Conservation (phyloP, 352 stramenopile species). For the Pythium phragmitis region DNA sequence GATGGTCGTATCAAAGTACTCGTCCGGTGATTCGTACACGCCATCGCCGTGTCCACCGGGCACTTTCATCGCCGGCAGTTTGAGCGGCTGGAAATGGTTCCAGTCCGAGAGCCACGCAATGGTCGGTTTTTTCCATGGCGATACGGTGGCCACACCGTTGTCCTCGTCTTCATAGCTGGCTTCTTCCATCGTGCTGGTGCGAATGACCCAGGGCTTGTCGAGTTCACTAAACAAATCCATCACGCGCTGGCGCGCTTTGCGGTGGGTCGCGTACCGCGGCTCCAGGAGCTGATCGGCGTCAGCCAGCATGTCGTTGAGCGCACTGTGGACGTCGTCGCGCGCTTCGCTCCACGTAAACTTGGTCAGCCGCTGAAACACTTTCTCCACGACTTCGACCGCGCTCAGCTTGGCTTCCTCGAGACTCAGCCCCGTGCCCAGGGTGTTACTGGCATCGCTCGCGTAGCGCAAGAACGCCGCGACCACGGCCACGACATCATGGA, state of each 20-base stretch:
- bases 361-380: constrained; percentile 39
- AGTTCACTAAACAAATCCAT: constrained; percentile 52
- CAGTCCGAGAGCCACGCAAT: constrained; percentile 72
- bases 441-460: constrained; percentile 14
- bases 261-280: constrained; percentile 46
- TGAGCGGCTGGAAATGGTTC: constrained; percentile 66
- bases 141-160: constrained; percentile 4
- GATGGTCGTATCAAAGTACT: constrained; percentile 79
- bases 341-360: constrained; percentile 77
- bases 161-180: not conserved
- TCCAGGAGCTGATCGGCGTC: constrained; percentile 45
- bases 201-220: constrained; percentile 74
- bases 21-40: constrained; percentile 70
- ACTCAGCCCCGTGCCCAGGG: constrained; percentile 8
- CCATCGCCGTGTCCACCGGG: constrained; percentile 38
- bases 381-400: constrained; percentile 42
- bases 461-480: constrained; percentile 32
- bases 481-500: constrained; percentile 32
- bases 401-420: constrained; percentile 46
- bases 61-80: constrained; percentile 73
- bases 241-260: constrained; percentile 43
- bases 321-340: constrained; percentile 48
- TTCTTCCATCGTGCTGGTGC: constrained; percentile 20
- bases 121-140: constrained; percentile 64
- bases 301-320: constrained; percentile 58